phyloP scores from a whole-genome alignment of 768 basidiomycete genomes.

The Xerocomellus amylosporus region DNA sequence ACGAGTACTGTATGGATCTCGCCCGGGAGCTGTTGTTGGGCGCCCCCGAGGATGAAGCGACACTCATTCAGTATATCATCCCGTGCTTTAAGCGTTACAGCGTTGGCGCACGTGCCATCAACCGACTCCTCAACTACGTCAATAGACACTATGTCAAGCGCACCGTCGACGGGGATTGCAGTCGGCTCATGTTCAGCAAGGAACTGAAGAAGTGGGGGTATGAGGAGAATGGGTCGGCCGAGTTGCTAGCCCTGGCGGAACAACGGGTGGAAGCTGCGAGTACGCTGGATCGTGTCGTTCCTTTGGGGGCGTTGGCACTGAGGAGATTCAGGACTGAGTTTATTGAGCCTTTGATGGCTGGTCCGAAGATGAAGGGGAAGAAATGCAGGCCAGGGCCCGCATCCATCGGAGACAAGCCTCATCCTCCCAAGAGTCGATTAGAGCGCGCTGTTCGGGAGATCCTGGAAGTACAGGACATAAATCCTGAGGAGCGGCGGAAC shows the following conservation, averaged over 20 bases:
- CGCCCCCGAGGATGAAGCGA: conserved; percentile 62
- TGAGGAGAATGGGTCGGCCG: conserved; percentile 47
- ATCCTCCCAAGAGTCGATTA: conserved; percentile 59
- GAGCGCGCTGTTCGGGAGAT: conserved; percentile 66
- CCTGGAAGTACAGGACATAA: conserved; percentile 50
- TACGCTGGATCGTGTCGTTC: conserved; percentile 60
- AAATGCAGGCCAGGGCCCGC: conserved; percentile 50
- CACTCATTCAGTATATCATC: conserved; percentile 66
- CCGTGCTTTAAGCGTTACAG: conserved; percentile 70
- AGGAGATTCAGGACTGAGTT: conserved; percentile 72
- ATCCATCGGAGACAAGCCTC: conserved; percentile 35
- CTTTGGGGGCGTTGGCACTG: conserved; percentile 60
- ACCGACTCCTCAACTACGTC: conserved; percentile 72
- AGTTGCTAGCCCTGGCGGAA: conserved; percentile 55
- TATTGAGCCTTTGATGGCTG: conserved; percentile 62
- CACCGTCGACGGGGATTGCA: conserved; percentile 72
- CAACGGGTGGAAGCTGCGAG: conserved; percentile 75
- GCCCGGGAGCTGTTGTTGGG: conserved; percentile 61
- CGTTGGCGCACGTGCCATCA: conserved; percentile 62
- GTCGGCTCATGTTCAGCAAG: conserved; percentile 68
- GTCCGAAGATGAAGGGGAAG: conserved; percentile 57
- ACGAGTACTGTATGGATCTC: conserved; percentile 64
- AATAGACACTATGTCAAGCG: conserved; percentile 73
- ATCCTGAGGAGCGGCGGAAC: conserved; percentile 49
- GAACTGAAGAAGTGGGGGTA: conserved; percentile 76